Evolutionary conservation across 2,329 filamentous ascomycete species (phyloP).

Genomic region (Conoideocrella luteorostrata): DNA sequence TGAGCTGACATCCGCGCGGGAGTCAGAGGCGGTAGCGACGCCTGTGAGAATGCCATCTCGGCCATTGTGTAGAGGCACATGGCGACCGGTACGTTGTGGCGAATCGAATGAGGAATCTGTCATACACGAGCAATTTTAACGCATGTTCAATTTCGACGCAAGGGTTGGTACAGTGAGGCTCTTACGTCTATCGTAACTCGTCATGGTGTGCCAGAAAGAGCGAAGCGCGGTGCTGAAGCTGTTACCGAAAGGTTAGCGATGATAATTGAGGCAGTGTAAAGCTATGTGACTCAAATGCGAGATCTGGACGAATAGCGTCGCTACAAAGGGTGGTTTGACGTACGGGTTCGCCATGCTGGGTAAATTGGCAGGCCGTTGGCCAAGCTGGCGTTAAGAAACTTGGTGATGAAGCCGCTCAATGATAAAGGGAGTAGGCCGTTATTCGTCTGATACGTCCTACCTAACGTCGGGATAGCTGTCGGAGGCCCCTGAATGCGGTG

Average conservation of each 20-base stretch:
- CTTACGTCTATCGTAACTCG: slow-evolving; percentile 63
- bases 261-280: too few species aligned
- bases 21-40: slow-evolving; percentile 83
- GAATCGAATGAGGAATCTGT: slow-evolving; percentile 89
- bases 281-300: too few species aligned
- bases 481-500: neutral
- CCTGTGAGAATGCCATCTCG: slow-evolving; percentile 79
- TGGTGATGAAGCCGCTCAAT: neutral
- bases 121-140: neutral
- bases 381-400: neutral
- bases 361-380: slow-evolving; percentile 3
- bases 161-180: neutral
- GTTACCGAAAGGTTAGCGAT: neutral
- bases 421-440: neutral
- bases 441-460: neutral
- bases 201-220: slow-evolving; percentile 92
- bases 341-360: slow-evolving; percentile 16
- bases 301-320: too few species aligned
- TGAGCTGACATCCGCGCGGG: slow-evolving; percentile 73
- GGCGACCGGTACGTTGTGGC: slow-evolving; percentile 82
- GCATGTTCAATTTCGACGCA: neutral
- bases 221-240: slow-evolving; percentile 69
- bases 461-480: neutral
- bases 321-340: slow-evolving; percentile 8
- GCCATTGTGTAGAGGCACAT: slow-evolving; percentile 80